These are phyloP conservation scores for Margaritispora aquatica DNA, from an alignment of 495 filamentous ascomycete genomes.

Conservation along the genomic window DNA sequence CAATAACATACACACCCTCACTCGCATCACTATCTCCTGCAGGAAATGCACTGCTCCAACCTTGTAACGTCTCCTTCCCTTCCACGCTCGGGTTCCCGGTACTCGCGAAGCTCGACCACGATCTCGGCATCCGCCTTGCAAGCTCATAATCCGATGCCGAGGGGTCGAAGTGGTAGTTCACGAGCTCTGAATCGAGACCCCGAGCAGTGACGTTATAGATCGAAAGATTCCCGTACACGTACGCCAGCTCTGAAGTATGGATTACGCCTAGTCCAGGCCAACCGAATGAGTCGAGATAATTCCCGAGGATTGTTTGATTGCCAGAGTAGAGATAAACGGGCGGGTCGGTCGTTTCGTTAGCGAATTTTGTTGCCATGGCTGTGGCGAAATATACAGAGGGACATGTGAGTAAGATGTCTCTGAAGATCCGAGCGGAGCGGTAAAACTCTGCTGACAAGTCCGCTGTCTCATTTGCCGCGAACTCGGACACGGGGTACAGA, in stretches of 20 bases:
- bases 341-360: not conserved
- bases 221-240: conserved; percentile 33
- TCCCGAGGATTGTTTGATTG: conserved; percentile 37
- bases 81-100: conserved; percentile 17
- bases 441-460: conserved; percentile 33
- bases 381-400: conserved; percentile 35
- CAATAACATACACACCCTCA: conserved; percentile 7
- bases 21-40: not conserved
- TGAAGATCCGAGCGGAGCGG: conserved; percentile 36
- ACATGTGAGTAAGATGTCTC: conserved; percentile 41
- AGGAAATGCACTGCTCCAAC: conserved; percentile 21
- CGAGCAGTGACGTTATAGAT: conserved; percentile 18
- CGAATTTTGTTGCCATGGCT: conserved; percentile 28
- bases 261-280: conserved; percentile 32
- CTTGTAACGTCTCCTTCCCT: conserved; percentile 23
- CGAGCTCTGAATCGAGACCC: conserved; percentile 2
- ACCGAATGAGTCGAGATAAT: conserved; percentile 26
- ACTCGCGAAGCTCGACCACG: conserved; percentile 28
- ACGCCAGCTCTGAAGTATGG: conserved; percentile 41
- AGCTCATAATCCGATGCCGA: conserved; percentile 24
- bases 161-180: conserved; percentile 12
- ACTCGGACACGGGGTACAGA: conserved; percentile 36
- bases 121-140: conserved; percentile 22
- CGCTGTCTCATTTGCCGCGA: conserved; percentile 24
- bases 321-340: conserved; percentile 34